phyloP scores from a whole-genome alignment of 2,329 filamentous ascomycete species.

The Pestalotiopsis sp. region DNA sequence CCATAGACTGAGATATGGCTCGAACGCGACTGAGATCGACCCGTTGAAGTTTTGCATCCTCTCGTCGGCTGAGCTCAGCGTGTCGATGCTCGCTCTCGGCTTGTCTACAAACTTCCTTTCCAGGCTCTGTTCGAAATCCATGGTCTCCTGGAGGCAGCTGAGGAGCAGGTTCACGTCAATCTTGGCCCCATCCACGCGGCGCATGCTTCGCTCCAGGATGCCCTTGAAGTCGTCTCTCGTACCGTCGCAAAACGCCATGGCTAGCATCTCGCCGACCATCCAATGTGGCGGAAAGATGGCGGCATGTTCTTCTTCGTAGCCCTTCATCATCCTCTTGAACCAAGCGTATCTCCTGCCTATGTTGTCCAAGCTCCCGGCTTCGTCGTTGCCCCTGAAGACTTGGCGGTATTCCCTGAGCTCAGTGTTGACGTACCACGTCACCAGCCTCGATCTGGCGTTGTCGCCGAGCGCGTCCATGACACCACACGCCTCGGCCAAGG shows the following conservation, averaged over 20 bases:
- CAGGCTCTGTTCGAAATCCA: conserved; percentile 93
- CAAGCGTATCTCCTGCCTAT: conserved; percentile 93
- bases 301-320: conserved; percentile 91
- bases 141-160: conserved; percentile 88
- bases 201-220: conserved; percentile 86
- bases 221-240: conserved; percentile 94
- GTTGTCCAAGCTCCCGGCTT: conserved; percentile 94
- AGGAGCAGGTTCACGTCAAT: conserved; percentile 89
- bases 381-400: conserved; percentile 94
- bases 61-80: conserved; percentile 77
- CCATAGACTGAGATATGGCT: conserved; percentile 96
- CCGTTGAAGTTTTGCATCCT: conserved; percentile 80
- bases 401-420: conserved; percentile 93
- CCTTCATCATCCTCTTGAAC: conserved; percentile 95
- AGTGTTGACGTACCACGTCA: conserved; percentile 98
- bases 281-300: conserved; percentile 84
- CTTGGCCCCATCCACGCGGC: conserved; percentile 73
- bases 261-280: conserved; percentile 87
- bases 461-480: conserved; percentile 96
- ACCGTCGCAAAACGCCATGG: conserved; percentile 91
- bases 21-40: conserved; percentile 93
- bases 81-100: conserved; percentile 84
- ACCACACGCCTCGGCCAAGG: conserved; percentile 82
- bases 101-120: conserved; percentile 79
- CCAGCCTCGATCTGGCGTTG: conserved; percentile 75